phyloP scores from a whole-genome alignment of 495 filamentous ascomycete species.

The Venustampulla echinocandica region DNA sequence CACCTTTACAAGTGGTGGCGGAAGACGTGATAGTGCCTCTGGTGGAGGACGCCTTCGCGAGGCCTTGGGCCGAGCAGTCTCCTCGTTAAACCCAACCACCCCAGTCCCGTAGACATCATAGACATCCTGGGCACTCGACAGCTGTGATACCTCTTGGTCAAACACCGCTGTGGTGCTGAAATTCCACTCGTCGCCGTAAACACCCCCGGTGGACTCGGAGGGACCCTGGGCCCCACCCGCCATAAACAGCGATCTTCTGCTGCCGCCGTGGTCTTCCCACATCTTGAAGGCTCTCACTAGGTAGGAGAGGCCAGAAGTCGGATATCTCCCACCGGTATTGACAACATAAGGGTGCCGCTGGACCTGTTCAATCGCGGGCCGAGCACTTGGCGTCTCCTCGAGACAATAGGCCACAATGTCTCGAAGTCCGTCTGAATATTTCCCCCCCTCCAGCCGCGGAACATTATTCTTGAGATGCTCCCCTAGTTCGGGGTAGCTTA shows the following conservation, averaged over 20 bases:
- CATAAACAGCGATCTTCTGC: conserved; percentile 73
- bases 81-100: conserved; percentile 31
- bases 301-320: conserved; percentile 56
- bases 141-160: conserved; percentile 48
- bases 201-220: conserved; percentile 31
- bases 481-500: conserved; percentile 40
- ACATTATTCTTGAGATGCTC: conserved; percentile 51
- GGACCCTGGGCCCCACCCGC: conserved; percentile 61
- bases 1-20: conserved; percentile 44
- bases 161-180: conserved; percentile 85
- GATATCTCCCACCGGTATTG: conserved; percentile 57
- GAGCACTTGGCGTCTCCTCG: conserved; percentile 60
- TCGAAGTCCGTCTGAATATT: conserved; percentile 66
- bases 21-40: conserved; percentile 35
- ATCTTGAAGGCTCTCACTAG: conserved; percentile 73
- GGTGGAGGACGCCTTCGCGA: conserved; percentile 41
- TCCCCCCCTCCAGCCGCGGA: conserved; percentile 66
- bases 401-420: conserved; percentile 74
- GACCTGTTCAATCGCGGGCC: conserved; percentile 63
- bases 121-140: conserved; percentile 37
- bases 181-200: conserved; percentile 71
- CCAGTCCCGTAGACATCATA: conserved; percentile 42
- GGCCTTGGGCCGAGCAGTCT: conserved; percentile 30
- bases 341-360: conserved; percentile 54
- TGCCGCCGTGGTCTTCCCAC: conserved; percentile 81